phyloP scores from a whole-genome alignment of 2,329 filamentous ascomycete genomes.

The Penicillium hesseltinei region DNA sequence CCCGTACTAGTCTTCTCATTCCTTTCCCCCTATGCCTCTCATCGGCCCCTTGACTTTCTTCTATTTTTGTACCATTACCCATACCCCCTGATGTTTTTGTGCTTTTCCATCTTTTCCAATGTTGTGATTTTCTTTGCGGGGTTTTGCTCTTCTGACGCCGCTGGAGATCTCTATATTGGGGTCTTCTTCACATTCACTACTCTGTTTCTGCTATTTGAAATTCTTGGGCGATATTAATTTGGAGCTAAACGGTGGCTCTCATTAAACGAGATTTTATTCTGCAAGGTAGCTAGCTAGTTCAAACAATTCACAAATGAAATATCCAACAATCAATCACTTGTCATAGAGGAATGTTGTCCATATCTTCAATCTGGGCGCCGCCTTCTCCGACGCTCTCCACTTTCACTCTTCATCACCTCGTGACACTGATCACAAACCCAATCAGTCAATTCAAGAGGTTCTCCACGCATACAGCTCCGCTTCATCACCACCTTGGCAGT shows the following conservation, averaged over 20 bases:
- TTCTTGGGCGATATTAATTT: neutral
- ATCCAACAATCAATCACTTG: neutral
- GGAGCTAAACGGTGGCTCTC: neutral
- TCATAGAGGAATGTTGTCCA: neutral
- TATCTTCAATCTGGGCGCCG: neutral
- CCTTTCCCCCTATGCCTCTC: neutral
- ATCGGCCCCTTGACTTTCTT: slow-evolving; percentile 8
- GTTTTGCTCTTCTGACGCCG: neutral
- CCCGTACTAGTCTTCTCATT: slow-evolving; percentile 49
- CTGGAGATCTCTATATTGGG: neutral
- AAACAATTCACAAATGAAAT: neutral
- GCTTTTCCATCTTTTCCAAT: slow-evolving; percentile 1
- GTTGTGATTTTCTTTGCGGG: slow-evolving; percentile 1
- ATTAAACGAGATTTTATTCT: neutral
- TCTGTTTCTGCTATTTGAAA: neutral
- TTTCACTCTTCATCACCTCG: neutral
- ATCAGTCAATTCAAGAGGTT: slow-evolving; percentile 35
- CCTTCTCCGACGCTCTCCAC: neutral
- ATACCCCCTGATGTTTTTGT: slow-evolving; percentile 30
- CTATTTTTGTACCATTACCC: slow-evolving; percentile 25
- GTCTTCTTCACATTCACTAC: neutral
- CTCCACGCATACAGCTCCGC: slow-evolving; percentile 46
- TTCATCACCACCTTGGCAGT: slow-evolving; percentile 45
- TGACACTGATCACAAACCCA: slow-evolving; percentile 48
- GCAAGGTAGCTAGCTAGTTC: slow-evolving; percentile 2